phyloP scores from a whole-genome alignment of 192 early-diverging fungal species.

The Hyaloraphidium curvatum region DNA sequence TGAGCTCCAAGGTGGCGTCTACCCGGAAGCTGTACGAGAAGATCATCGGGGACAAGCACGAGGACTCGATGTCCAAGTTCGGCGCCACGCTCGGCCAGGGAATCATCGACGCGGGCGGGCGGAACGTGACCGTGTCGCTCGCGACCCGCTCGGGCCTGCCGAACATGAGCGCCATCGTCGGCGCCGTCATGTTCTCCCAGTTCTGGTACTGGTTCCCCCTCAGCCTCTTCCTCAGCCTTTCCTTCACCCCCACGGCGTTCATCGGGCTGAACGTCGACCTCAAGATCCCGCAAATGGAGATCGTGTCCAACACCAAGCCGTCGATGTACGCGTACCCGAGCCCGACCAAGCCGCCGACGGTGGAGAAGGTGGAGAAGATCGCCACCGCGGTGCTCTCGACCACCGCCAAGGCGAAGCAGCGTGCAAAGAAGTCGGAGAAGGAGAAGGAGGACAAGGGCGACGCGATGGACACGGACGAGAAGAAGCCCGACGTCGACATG shows the following conservation, averaged over 20 bases:
- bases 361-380: slow-evolving; percentile 69
- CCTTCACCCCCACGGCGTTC: slow-evolving; percentile 86
- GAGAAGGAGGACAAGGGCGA: slow-evolving; percentile 33
- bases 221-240: slow-evolving; percentile 82
- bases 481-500: slow-evolving; percentile 23
- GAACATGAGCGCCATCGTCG: slow-evolving; percentile 91
- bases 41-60: slow-evolving; percentile 81
- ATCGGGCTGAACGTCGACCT: slow-evolving; percentile 87
- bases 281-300: slow-evolving; percentile 67
- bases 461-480: slow-evolving; percentile 11
- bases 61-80: slow-evolving; percentile 82
- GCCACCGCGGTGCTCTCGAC: slow-evolving; percentile 91
- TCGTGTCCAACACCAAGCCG: slow-evolving; percentile 64
- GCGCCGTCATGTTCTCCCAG: slow-evolving; percentile 94
- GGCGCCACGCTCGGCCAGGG: slow-evolving; percentile 91
- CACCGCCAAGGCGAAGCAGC: slow-evolving; percentile 76
- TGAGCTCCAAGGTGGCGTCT: slow-evolving; percentile 56
- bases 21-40: slow-evolving; percentile 74
- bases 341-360: slow-evolving; percentile 56
- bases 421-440: slow-evolving; percentile 61
- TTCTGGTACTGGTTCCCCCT: slow-evolving; percentile 99
- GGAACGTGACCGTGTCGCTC: slow-evolving; percentile 91
- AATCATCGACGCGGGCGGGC: slow-evolving; percentile 93
- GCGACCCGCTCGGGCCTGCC: slow-evolving; percentile 68
- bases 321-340: slow-evolving; percentile 88